phyloP scores from a whole-genome alignment of 306 rosid species.

The Vachellia pachyceras region DNA sequence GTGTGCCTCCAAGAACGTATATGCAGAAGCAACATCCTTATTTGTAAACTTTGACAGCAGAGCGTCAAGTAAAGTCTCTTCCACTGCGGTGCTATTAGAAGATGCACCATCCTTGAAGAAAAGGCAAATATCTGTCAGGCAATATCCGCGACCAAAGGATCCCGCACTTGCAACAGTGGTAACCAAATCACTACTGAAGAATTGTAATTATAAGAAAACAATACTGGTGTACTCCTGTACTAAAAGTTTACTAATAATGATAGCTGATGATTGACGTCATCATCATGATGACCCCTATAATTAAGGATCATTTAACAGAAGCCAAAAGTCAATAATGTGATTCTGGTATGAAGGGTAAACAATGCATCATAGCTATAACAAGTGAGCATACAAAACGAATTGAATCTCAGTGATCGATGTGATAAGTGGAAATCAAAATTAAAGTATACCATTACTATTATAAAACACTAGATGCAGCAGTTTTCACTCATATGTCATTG shows the following conservation, averaged over 20 bases:
- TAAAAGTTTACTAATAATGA: conserved; percentile 5
- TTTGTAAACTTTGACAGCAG: conserved; percentile 55
- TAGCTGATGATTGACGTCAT: not conserved
- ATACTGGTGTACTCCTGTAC: not conserved
- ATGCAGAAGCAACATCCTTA: conserved; percentile 55
- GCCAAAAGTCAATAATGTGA: conserved; percentile 25
- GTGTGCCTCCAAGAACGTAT: conserved; percentile 67
- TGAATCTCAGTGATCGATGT: not conserved
- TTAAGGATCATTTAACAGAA: conserved; percentile 4
- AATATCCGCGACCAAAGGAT: conserved; percentile 31
- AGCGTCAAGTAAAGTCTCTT: conserved; percentile 71
- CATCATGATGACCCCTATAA: not conserved
- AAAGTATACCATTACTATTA: not conserved
- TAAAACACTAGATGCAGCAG: conserved; percentile 6
- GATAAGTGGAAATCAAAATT: conserved; percentile 4
- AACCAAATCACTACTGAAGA: conserved; percentile 19
- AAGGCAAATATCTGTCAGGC: conserved; percentile 26
- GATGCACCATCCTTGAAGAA: conserved; percentile 61
- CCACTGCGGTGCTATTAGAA: conserved; percentile 43
- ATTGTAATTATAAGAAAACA: not conserved
- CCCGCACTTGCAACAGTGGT: conserved; percentile 26
- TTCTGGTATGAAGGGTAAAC: conserved; percentile 14
- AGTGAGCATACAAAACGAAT: not conserved
- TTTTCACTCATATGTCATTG: conserved; percentile 3
- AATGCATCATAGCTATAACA: not conserved